phyloP scores from a whole-genome alignment of 495 filamentous ascomycete species.

The Annulohypoxylon moriforme region DNA sequence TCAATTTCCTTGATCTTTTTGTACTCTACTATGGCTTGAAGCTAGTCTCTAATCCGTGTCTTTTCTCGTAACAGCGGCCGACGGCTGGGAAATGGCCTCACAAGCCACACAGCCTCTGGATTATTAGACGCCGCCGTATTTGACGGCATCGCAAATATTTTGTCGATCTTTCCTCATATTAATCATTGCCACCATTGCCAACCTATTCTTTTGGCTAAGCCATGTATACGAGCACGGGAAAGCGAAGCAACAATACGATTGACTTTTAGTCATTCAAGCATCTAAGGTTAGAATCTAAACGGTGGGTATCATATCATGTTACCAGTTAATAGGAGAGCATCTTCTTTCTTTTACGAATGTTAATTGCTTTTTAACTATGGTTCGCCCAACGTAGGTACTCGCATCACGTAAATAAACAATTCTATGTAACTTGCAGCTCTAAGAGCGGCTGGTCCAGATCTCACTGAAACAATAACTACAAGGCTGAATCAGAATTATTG shows the following conservation, averaged over 20 bases:
- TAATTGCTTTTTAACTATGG: neutral
- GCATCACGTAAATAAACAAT: neutral
- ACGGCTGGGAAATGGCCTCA: constrained; percentile 12
- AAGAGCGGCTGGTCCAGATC: neutral
- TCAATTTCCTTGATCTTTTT: neutral
- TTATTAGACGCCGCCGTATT: neutral
- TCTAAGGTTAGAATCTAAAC: too few relatives aligned
- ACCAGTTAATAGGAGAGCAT: neutral
- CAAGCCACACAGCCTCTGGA: constrained; percentile 12
- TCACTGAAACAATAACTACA: constrained; percentile 29
- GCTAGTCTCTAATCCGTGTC: constrained; percentile 8
- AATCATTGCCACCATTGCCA: too few relatives aligned
- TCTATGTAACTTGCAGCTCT: neutral
- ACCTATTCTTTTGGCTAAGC: neutral
- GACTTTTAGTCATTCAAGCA: too few relatives aligned
- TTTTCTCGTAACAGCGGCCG: neutral
- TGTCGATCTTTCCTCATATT: constrained; percentile 6
- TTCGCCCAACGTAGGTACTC: neutral
- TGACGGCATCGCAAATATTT: neutral
- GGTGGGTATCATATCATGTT: neutral
- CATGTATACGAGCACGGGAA: neutral
- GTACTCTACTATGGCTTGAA: constrained; percentile 18
- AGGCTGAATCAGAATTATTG: constrained; percentile 31
- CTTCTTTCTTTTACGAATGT: neutral
- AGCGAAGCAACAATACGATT: neutral